These are phyloP conservation scores for Coniochaeta sp. DNA, from an alignment of 2,329 filamentous ascomycete species.

Conservation along the genomic window DNA sequence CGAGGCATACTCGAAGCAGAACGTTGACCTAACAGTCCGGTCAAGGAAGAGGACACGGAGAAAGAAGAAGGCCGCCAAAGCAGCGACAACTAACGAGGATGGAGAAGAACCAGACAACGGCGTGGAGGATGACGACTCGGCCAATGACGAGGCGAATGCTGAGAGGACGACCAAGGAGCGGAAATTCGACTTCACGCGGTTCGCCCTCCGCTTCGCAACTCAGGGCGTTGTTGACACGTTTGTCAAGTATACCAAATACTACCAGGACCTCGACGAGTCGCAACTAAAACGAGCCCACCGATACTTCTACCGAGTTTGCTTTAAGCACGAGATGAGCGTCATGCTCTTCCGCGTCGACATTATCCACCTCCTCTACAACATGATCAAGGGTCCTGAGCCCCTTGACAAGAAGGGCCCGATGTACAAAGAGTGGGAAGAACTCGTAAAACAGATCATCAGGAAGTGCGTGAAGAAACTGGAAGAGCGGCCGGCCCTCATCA, in stretches of 20 bases:
- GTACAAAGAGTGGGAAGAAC: conserved; percentile 86
- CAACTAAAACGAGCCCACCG: conserved; percentile 90
- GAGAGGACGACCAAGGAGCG: conserved; percentile 71
- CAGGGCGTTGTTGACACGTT: conserved; percentile 89
- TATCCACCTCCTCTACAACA: conserved; percentile 76
- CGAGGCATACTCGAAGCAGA: conserved; percentile 90
- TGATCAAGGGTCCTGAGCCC: conserved; percentile 82
- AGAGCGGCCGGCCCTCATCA: conserved; percentile 74
- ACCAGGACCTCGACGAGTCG: conserved; percentile 67
- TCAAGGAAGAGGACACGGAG: conserved; percentile 67
- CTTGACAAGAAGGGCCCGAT: conserved; percentile 59
- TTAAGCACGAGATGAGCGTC: conserved; percentile 88
- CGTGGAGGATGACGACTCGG: conserved; percentile 64
- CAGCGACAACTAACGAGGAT: conserved; percentile 22
- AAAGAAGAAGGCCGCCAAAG: conserved; percentile 61
- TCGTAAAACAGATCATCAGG: conserved; percentile 76
- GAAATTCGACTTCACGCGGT: conserved; percentile 88
- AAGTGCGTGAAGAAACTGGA: conserved; percentile 79
- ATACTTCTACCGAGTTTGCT: conserved; percentile 88
- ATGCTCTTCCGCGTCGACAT: conserved; percentile 90
- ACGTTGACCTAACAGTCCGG: conserved; percentile 86
- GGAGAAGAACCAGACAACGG: conserved; percentile 38
- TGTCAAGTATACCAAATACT: conserved; percentile 70
- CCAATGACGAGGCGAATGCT: conserved; percentile 63
- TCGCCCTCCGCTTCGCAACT: conserved; percentile 71